phyloP scores from a whole-genome alignment of 2,329 filamentous ascomycete genomes.

The Trichoderma simmonsii region DNA sequence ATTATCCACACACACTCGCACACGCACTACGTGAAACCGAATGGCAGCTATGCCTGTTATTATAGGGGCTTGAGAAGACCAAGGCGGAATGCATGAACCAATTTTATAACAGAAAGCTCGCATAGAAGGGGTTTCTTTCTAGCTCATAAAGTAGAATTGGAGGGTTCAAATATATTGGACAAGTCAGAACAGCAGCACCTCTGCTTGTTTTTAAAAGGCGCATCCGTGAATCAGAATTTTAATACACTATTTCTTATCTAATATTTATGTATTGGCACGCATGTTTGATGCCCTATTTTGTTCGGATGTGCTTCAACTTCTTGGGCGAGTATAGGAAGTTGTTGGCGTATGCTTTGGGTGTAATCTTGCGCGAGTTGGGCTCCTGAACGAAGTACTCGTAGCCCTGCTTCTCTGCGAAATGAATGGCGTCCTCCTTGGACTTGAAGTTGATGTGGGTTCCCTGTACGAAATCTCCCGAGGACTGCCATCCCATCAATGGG shows the following conservation, averaged over 20 bases:
- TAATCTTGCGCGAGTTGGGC: conserved; percentile 81
- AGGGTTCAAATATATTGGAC: not conserved
- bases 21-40: not conserved
- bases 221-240: not conserved
- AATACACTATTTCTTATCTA: not conserved
- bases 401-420: conserved; percentile 96
- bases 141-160: not conserved
- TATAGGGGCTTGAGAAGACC: not conserved
- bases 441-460: conserved; percentile 89
- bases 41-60: not conserved
- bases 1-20: not conserved
- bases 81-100: not conserved
- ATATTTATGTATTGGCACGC: not conserved
- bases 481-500: conserved; percentile 97
- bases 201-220: not conserved
- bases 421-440: conserved; percentile 88
- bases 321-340: conserved; percentile 85
- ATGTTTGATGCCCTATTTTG: conserved; percentile 56
- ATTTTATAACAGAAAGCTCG: not conserved
- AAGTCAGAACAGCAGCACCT: not conserved
- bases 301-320: conserved; percentile 84
- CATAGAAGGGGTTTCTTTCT: not conserved
- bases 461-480: conserved; percentile 91
- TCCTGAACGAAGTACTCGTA: conserved; percentile 99
- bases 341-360: conserved; percentile 93